Conservation (phyloP, 768 basidiomycete genomes). For the Leucocoprinus sp. region DNA sequence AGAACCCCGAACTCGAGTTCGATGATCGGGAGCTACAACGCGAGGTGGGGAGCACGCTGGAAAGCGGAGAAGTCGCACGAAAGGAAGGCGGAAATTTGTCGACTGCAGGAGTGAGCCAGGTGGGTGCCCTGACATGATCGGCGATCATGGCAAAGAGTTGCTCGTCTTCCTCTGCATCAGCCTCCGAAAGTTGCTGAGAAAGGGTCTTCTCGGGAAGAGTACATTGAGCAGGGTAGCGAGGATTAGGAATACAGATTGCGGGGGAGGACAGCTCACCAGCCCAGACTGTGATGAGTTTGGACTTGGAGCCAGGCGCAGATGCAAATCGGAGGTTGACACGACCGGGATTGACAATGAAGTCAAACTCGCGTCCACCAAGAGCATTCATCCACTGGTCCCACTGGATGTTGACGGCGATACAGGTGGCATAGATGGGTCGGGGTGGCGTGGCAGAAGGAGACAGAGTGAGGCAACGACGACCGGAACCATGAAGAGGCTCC, state of each 20-base stretch:
- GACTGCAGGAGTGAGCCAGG: conserved; percentile 60
- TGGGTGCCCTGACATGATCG: conserved; percentile 58
- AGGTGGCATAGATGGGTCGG: conserved; percentile 62
- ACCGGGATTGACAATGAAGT: conserved; percentile 77
- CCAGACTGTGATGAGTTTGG: conserved; percentile 58
- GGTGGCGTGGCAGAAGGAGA: conserved; percentile 65
- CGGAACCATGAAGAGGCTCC: conserved; percentile 61
- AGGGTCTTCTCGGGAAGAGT: conserved; percentile 42
- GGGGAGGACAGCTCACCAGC: conserved; percentile 40
- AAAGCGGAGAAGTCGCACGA: conserved; percentile 52
- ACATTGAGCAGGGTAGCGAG: conserved; percentile 18
- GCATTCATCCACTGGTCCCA: conserved; percentile 77
- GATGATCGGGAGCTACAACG: conserved; percentile 66
- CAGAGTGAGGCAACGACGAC: conserved; percentile 67
- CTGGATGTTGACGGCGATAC: conserved; percentile 58
- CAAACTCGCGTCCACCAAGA: conserved; percentile 64
- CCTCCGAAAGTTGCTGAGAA: conserved; percentile 66
- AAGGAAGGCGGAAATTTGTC: conserved; percentile 46
- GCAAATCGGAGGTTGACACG: conserved; percentile 60
- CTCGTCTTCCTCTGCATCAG: conserved; percentile 65
- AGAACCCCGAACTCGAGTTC: conserved; percentile 58
- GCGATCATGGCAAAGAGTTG: conserved; percentile 69
- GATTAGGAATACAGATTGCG: conserved; percentile 17
- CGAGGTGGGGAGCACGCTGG: conserved; percentile 53
- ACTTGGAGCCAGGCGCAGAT: conserved; percentile 19